phyloP scores from a whole-genome alignment of 257 asterid genomes.

The Primulina tabacum region DNA sequence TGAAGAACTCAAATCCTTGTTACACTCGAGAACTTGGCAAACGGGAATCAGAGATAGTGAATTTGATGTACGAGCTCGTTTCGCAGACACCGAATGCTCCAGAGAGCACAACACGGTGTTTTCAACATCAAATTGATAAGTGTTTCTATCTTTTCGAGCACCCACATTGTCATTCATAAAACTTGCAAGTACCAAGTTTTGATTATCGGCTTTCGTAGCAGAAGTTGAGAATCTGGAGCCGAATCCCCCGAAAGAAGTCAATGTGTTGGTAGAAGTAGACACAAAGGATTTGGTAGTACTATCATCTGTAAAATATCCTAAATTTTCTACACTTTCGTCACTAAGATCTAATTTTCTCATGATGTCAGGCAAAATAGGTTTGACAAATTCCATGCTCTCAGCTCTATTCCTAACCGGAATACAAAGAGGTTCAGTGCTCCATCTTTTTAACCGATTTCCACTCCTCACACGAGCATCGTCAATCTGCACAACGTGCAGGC shows the following conservation, averaged over 20 bases:
- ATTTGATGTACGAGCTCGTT: constrained; percentile 36
- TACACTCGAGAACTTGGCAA: constrained; percentile 67
- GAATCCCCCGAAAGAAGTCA: neutral
- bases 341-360: neutral
- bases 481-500: neutral
- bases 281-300: neutral
- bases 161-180: neutral
- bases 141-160: constrained; percentile 25
- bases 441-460: neutral
- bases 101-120: constrained; percentile 26
- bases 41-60: constrained; percentile 36
- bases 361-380: neutral
- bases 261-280: neutral
- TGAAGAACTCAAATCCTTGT: constrained; percentile 56
- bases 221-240: neutral
- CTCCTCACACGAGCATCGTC: neutral
- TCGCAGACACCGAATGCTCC: constrained; percentile 34
- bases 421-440: neutral
- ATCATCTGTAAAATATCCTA: neutral
- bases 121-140: constrained; percentile 22
- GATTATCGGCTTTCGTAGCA: neutral
- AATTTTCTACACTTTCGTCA: too few relatives aligned
- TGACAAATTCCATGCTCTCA: neutral
- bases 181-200: neutral
- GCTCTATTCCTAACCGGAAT: neutral